Evolutionary conservation across 2,329 filamentous ascomycete species (phyloP), one percentile per base, ranked within the genome.

Genomic region (Aureobasidium lini): DNA sequence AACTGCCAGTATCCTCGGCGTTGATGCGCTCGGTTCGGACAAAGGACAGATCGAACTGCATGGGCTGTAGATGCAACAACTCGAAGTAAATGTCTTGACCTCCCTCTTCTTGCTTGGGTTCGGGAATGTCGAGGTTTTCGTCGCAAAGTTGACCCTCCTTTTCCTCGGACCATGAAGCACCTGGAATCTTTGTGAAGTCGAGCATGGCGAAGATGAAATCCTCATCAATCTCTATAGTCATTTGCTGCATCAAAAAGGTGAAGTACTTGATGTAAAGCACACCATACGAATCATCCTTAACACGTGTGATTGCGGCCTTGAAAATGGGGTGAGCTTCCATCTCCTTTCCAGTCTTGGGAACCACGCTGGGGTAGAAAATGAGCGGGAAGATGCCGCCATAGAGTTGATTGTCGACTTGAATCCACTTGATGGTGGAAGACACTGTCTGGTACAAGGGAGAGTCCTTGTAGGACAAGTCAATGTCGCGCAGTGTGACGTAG

Each of bases 231-330:
- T 99, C 94, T 2, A 99, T 81, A 0, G 94, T 99, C 92, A 99
- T 96, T 73, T 99, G 92, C 73, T 99, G 94, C 47, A 99, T 78
- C 34, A 99, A 78, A 47, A 99, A 75, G 0, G 93, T 96, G 23
- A 94, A 93, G 72, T 99, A 99, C 73, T 99, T 99, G 81, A 99
- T 92, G 74, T 99, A 99, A 9, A 96, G 78, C 23, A 99, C 94
- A 67, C 94, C 94, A 69, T 97, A 99, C 0, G 92, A 96, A 69
- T 99, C 93, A 68, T 99, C 94, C 77, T 99, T 99, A 71, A 99
- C 93, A 32, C 91, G 84, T 10, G 93, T 96, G 58, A 96, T 81
- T 80, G 92, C 93, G 13, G 87, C 86, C 68, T 96, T 92, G 70
- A 99, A 84, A 57, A 95, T 97, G 0, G 94, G 94, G 74, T 97